phyloP scores from a whole-genome alignment of 805 yeast genomes.

The Blastobotrys muscicola region DNA sequence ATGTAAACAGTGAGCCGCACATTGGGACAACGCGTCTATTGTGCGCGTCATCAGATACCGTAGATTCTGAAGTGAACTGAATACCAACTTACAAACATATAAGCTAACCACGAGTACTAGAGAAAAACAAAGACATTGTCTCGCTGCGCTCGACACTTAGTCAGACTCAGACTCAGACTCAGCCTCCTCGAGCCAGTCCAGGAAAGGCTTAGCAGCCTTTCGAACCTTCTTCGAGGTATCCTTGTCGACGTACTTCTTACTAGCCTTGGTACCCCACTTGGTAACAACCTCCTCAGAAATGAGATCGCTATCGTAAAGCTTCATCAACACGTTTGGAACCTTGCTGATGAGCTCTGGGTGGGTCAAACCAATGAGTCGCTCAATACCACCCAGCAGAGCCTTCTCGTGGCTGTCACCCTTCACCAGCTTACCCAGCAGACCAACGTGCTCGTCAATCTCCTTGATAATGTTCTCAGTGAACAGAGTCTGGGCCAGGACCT shows the following conservation, averaged over 20 bases:
- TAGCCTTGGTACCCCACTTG: conserved; percentile 83
- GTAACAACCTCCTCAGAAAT: conserved; percentile 72
- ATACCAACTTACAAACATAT: too few species aligned
- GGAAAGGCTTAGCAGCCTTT: conserved; percentile 91
- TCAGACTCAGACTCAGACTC: conserved; percentile 71
- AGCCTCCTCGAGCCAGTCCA: conserved; percentile 92
- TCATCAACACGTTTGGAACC: conserved; percentile 75
- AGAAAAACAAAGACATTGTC: neutral
- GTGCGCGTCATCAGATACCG: too few species aligned
- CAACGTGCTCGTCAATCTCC: conserved; percentile 69
- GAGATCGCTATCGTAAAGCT: conserved; percentile 74
- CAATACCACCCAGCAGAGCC: conserved; percentile 91
- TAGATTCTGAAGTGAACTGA: neutral
- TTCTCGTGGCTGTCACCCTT: conserved; percentile 71
- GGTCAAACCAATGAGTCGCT: conserved; percentile 80
- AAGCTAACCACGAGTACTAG: neutral
- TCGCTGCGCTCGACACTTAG: too few species aligned
- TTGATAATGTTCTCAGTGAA: conserved; percentile 62
- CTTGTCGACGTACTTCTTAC: conserved; percentile 89
- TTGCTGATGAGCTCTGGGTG: conserved; percentile 60
- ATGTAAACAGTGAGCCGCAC: too few species aligned
- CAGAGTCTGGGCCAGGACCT: conserved; percentile 84
- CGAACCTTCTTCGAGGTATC: conserved; percentile 88
- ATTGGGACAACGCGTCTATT: too few species aligned
- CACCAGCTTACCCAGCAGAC: conserved; percentile 72